Conservation (phyloP, 805 yeast genomes). For the Lipomyces spencermartinsiae region DNA sequence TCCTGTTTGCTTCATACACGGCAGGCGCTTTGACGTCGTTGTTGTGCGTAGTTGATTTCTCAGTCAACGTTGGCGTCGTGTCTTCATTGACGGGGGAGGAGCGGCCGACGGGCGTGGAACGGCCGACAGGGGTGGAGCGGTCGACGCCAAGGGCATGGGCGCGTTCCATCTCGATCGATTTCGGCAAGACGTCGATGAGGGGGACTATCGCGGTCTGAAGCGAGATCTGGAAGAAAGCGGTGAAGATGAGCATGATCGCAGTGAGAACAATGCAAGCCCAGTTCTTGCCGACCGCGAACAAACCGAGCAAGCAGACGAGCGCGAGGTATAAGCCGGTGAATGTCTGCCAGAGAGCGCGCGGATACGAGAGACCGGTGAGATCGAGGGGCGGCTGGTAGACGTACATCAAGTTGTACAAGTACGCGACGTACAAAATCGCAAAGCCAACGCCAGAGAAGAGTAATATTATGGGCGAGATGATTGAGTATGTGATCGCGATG, state of each 20-base stretch:
- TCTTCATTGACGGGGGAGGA: slow-evolving; percentile 22
- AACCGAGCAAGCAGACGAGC: slow-evolving; percentile 81
- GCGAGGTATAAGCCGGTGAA: slow-evolving; percentile 88
- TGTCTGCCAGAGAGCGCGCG: slow-evolving; percentile 87
- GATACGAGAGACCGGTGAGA: slow-evolving; percentile 81
- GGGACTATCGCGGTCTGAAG: slow-evolving; percentile 70
- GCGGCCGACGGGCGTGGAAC: slow-evolving; percentile 14
- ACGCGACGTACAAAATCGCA: slow-evolving; percentile 74
- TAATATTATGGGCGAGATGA: slow-evolving; percentile 85
- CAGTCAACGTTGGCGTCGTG: slow-evolving; percentile 26
- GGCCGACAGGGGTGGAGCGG: slow-evolving; percentile 18
- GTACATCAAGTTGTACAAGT: slow-evolving; percentile 76
- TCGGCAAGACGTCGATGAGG: slow-evolving; percentile 53
- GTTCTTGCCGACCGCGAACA: slow-evolving; percentile 87
- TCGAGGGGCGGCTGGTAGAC: slow-evolving; percentile 72
- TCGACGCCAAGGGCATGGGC: slow-evolving; percentile 24
- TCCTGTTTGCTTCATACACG: slow-evolving; percentile 12
- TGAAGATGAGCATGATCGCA: slow-evolving; percentile 65
- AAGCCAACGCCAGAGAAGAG: slow-evolving; percentile 76
- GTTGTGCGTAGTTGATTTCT: slow-evolving; percentile 20
- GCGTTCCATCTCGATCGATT: slow-evolving; percentile 42
- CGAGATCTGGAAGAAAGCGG: slow-evolving; percentile 71
- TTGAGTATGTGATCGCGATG: slow-evolving; percentile 74
- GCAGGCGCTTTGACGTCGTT: slow-evolving; percentile 22
- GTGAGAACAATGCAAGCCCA: slow-evolving; percentile 93